Base-by-base conservation (phyloP, 164 flowering plant species). In the Liquidambar formosana region DNA sequence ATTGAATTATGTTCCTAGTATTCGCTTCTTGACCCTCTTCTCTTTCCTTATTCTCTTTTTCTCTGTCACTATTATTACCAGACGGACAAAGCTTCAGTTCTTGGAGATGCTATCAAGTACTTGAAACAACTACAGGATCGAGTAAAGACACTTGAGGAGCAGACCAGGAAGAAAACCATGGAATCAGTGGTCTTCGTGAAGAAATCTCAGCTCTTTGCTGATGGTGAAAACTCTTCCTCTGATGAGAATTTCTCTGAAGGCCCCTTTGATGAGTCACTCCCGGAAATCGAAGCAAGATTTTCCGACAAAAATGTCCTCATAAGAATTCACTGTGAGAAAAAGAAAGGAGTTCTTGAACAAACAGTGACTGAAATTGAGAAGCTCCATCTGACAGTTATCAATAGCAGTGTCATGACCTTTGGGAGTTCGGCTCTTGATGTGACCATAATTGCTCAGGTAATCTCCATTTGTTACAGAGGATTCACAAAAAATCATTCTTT, bases 31-130 rank as follows among this genome's bases (percentile, higher is more conserved):
- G 6, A 33, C 6, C 41, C 6, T 33, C 8, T 21, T 48, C 26
- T 25, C 49, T 58, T 54, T 69, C 1, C 63, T 41, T 46, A 9
- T 14, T 16, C 52, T 22, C 61, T 33, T 66, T 66, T 26, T 12
- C 18, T 63, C 21, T 45, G 6, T 33, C 41, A 18, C 19, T 8
- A 1, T 28, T 53, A 57, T 51, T 10, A 45, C 13, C 79, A 94
- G 99, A 86, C 85, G 91, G 97, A 93, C 83, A 95, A 93, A 76
- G 97, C 96, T 75, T 86, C 99, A 19, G 92, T 94, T 74, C 92
- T 94, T 61, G 90, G 87, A 41, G 97, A 89, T 74, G 90, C 97
- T 11, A 86, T 92, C 49, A 90, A 86, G 83, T 85, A 93, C 80
- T 27, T 95, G 84, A 93, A 92, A 66, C 89, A 88, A 45, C 85